These are phyloP conservation scores for Scutellaria barbata DNA, from an alignment of 257 asterid genomes.

Conservation along the genomic window DNA sequence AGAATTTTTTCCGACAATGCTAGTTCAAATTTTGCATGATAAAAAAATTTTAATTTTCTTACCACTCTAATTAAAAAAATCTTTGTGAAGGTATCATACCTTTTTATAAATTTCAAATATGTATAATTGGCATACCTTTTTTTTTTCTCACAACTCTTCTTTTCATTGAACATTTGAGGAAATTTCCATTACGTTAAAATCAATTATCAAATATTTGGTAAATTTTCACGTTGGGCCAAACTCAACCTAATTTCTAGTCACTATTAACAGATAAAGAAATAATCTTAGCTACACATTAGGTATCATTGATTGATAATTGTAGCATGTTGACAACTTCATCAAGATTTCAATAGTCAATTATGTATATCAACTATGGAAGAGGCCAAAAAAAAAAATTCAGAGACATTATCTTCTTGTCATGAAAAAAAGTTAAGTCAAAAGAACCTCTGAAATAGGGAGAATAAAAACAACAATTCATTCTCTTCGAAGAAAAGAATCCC, in stretches of 20 bases:
- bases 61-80: too few species aligned
- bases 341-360: not conserved
- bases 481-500: conserved; percentile 39
- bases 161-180: too few species aligned
- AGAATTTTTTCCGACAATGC: too few species aligned
- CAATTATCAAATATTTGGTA: not conserved
- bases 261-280: not conserved
- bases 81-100: too few species aligned
- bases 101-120: too few species aligned
- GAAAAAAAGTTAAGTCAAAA: conserved; percentile 38
- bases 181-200: too few species aligned
- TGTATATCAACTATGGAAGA: not conserved
- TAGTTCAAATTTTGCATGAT: too few species aligned
- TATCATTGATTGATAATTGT: conserved; percentile 20
- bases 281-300: not conserved
- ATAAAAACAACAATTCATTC: conserved; percentile 37
- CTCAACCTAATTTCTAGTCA: conserved; percentile 20
- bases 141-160: too few species aligned
- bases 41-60: too few species aligned
- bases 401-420: not conserved
- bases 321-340: conserved; percentile 21
- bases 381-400: conserved; percentile 28
- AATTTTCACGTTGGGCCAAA: conserved; percentile 15
- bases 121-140: too few species aligned
- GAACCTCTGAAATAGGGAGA: conserved; percentile 32